Percentiles rank a stretch among this genome's conserved stretches.
phyloP scores from a whole-genome alignment of 352 stramenopile species.

The Phytophthora colocasiae region DNA sequence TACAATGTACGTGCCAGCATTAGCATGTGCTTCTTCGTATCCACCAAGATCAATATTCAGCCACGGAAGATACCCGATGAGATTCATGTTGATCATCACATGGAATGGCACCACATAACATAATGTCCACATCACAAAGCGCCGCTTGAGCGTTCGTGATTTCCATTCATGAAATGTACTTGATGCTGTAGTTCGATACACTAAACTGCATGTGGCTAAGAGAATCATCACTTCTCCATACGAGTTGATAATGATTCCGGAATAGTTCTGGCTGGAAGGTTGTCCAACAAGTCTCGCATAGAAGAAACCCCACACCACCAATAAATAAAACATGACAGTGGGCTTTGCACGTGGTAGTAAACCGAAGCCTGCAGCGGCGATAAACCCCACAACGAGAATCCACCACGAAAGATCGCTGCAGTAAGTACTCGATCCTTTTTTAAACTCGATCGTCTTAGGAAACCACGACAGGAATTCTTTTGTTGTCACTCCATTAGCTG shows the following conservation, averaged over 20 bases:
- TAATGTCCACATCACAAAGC: constrained; percentile 59
- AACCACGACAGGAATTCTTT: constrained; percentile 76
- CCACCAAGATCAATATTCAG: constrained; percentile 78
- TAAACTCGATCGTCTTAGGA: constrained; percentile 84
- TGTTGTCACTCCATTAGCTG: constrained; percentile 57
- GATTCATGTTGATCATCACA: constrained; percentile 78
- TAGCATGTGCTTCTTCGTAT: constrained; percentile 52
- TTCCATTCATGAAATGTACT: constrained; percentile 63
- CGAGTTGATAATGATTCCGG: constrained; percentile 48
- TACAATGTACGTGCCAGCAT: constrained; percentile 70
- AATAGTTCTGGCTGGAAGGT: constrained; percentile 67
- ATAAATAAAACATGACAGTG: constrained; percentile 54
- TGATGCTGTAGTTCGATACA: constrained; percentile 46
- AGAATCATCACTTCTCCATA: constrained; percentile 75
- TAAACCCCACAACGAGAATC: constrained; percentile 58
- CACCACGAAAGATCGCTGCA: constrained; percentile 82
- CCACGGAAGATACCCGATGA: constrained; percentile 76
- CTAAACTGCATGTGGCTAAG: constrained; percentile 54
- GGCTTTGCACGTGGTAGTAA: constrained; percentile 53
- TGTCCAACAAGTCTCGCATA: constrained; percentile 76
- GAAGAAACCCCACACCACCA: constrained; percentile 76
- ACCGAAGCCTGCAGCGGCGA: constrained; percentile 53
- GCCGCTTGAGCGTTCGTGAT: constrained; percentile 33
- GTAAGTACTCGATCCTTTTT: constrained; percentile 51
- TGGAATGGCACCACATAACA: constrained; percentile 80